Evolutionary conservation across 306 rosid genomes (phyloP).

Genomic region (Castanopsis chinensis): DNA sequence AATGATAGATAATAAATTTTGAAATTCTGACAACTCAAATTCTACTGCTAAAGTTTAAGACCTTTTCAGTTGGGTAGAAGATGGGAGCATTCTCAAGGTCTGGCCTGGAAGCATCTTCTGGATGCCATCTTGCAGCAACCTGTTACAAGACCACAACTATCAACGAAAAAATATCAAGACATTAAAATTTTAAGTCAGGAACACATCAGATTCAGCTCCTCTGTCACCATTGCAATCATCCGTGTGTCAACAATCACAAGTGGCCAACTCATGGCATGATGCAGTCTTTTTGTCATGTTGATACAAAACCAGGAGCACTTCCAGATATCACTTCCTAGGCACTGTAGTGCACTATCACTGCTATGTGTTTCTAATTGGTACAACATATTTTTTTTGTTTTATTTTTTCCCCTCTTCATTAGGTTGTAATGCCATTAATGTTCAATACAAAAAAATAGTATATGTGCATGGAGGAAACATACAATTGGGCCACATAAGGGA

Average conservation of each 20-base stretch:
- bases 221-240: constrained; percentile 13
- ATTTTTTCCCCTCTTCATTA: neutral
- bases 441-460: neutral
- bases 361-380: neutral
- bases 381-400: neutral
- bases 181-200: constrained; percentile 5
- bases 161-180: constrained; percentile 26
- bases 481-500: constrained; percentile 10
- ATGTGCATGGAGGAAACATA: constrained; percentile 9
- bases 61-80: constrained; percentile 95
- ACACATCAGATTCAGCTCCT: constrained; percentile 3
- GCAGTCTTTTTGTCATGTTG: neutral
- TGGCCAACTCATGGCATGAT: constrained; percentile 1
- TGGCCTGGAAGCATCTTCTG: constrained; percentile 69
- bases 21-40: constrained; percentile 9
- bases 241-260: neutral
- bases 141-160: constrained; percentile 39
- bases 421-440: neutral
- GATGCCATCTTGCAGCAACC: constrained; percentile 95
- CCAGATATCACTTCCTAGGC: constrained; percentile 11
- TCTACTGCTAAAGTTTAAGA: constrained; percentile 33
- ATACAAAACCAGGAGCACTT: constrained; percentile 10
- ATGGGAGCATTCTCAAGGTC: constrained; percentile 81
- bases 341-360: constrained; percentile 1
- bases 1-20: constrained; percentile 4